phyloP scores from a whole-genome alignment of 768 basidiomycete genomes.

The Mycena belliarum region DNA sequence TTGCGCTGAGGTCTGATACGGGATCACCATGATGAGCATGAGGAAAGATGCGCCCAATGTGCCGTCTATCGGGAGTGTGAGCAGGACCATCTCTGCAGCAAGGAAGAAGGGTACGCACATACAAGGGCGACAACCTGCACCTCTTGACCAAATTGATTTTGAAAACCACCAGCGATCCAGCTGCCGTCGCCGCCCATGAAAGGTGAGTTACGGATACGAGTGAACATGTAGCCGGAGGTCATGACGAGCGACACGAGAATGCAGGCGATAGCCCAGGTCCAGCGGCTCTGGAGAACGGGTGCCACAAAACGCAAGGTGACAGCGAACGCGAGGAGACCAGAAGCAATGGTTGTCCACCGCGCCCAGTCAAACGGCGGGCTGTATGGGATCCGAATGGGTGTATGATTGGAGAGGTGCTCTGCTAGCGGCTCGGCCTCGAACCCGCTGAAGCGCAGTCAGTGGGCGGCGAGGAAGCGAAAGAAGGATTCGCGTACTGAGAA shows the following conservation, averaged over 20 bases:
- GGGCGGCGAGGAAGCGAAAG: background rate
- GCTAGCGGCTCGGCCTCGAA: slow-evolving; percentile 81
- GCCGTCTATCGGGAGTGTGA: slow-evolving; percentile 68
- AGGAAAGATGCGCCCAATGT: slow-evolving; percentile 75
- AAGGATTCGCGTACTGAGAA: slow-evolving; percentile 50
- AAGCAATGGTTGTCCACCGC: slow-evolving; percentile 47
- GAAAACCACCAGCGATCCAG: slow-evolving; percentile 89
- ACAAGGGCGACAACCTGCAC: slow-evolving; percentile 82
- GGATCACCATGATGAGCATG: slow-evolving; percentile 80
- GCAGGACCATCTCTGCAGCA: slow-evolving; percentile 1
- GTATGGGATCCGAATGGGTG: slow-evolving; percentile 83
- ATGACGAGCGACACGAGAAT: slow-evolving; percentile 73
- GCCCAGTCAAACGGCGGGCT: slow-evolving; percentile 75
- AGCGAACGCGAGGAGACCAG: slow-evolving; percentile 47
- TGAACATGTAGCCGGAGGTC: slow-evolving; percentile 96
- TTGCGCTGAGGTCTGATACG: slow-evolving; percentile 67
- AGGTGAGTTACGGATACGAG: slow-evolving; percentile 82
- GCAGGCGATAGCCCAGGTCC: slow-evolving; percentile 71
- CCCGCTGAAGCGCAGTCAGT: slow-evolving; percentile 55
- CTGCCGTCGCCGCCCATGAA: slow-evolving; percentile 62
- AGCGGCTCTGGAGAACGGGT: slow-evolving; percentile 68
- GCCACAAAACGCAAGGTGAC: slow-evolving; percentile 60
- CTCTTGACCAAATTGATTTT: slow-evolving; percentile 91
- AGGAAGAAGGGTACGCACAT: slow-evolving; percentile 57
- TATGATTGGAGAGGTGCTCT: slow-evolving; percentile 68